Evolutionary conservation across 2,329 filamentous ascomycete species (phyloP), one percentile per base, ranked within the genome.

Genomic region (Ophiostoma sp.): DNA sequence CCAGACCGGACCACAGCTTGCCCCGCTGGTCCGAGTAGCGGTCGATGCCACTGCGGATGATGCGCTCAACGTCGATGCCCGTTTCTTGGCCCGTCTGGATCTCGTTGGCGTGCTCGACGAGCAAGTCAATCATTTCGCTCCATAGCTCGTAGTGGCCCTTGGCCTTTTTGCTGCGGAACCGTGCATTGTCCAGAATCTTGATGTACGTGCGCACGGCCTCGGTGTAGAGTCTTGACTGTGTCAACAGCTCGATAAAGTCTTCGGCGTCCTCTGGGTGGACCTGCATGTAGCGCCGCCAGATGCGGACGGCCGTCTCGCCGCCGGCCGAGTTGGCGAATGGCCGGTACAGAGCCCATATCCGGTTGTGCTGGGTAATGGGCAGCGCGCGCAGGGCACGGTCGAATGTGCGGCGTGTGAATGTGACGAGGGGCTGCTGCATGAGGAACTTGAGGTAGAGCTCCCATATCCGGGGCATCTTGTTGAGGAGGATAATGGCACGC

Each of bases 381-480:
- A 99, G 87, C 6, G 97, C 95, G 76, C 95, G 91, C 63, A 99
- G 87, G 15, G 96, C 95, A 74, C 94, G 91, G 83, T 99, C 95
- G 83, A 99, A 99, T 0, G 93, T 93, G 76, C 91, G 90, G 74
- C 96, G 90, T 33, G 94, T 97, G 73, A 90, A 87, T 8, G 95
- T 98, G 75, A 99, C 90, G 71, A 97, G 85, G n/a, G 96, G 96
- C 81, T 99, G 96, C 79, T 93, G 90, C 80, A 95, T 90, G 73
- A 99, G 86, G 80, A 99, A 98, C 68, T 88, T 88, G 75, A 99
- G 90, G 81, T 98, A 99, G 90, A 98, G 93, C 81, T 98, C 95
- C 97, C 96, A 99, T 80, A 99, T 96, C 77, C 90, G 89, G 31
- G 97, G 96, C 96, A 99, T 99, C 84, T 99, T 99, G 84, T 99